Base-by-base conservation (phyloP, 2,329 filamentous ascomycete genomes). In the Fusarium sarcochroum region DNA sequence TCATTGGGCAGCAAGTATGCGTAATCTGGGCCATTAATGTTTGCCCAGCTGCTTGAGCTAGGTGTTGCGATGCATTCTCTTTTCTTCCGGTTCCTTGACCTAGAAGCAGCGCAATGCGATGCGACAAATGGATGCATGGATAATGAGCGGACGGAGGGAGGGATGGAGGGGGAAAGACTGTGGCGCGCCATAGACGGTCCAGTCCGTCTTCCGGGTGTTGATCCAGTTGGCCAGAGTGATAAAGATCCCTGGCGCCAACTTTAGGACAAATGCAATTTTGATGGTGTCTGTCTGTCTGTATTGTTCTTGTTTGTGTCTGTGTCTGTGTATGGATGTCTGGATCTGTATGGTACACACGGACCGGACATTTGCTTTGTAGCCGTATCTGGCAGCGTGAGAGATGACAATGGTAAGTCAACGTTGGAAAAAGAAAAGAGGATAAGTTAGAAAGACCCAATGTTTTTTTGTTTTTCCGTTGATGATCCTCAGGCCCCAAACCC, bases 171-270 rank as follows among this genome's bases (percentile, higher is more conserved):
- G 55, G 44, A 30, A 27, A 55, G 46, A 35, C 50, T 67, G 59
- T 68, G 58, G 57, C 52, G 61, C 52, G 61, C 68, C 56, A 56
- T 63, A 53, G 56, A 62, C 68, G 64, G 80, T 76, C 77, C 78
- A 80, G 80, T 77, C 76, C 71, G 76, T 66, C 69, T 63, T 74
- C 80, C 76, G 81, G 75, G 76, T 79, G 71, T 64, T 75, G 70
- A 80, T 83, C 81, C 80, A 80, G 81, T 82, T 84, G 82, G 82
- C 75, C 78, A 78, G 77, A 60, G 76, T 75, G 65, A 63, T 62
- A 67, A 61, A 53, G 58, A 74, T 72, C 73, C 75, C 66, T 73
- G 70, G 51, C 60, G 45, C 59, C 58, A 56, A 47, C 59, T 46
- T 55, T 63, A 59, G 62, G 58, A 55, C 45, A 48, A 53, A 52